Conservation (phyloP, 306 rosid genomes). For the Cicer cuneatum region DNA sequence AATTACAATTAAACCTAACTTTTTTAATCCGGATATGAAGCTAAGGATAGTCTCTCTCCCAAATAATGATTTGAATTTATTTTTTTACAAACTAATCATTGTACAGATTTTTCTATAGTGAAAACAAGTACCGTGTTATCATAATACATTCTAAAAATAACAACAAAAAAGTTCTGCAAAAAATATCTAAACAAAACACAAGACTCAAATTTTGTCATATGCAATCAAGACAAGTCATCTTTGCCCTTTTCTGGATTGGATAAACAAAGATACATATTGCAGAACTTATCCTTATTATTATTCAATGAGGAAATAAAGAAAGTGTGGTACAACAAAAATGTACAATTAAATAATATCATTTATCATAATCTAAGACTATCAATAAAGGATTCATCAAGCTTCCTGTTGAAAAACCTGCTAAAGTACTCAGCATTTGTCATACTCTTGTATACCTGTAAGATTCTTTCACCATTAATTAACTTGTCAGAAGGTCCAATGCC, state of each 20-base stretch:
- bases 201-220: too few species aligned
- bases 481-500: conserved; percentile 48
- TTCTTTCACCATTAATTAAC: conserved; percentile 45
- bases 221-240: neutral
- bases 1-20: too few species aligned
- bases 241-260: neutral
- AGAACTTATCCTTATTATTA: neutral
- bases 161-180: too few species aligned
- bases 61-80: too few species aligned
- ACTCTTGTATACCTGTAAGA: conserved; percentile 45
- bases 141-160: too few species aligned
- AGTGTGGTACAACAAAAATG: neutral
- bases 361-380: conserved; percentile 48
- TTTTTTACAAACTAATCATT: too few species aligned
- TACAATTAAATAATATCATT: neutral
- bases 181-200: too few species aligned
- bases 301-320: neutral
- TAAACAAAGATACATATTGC: neutral
- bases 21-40: too few species aligned
- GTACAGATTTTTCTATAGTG: too few species aligned
- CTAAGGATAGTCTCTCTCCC: too few species aligned
- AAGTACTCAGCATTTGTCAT: conserved; percentile 53
- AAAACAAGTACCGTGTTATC: too few species aligned
- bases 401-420: conserved; percentile 46
- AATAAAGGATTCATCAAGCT: conserved; percentile 53